Evolutionary conservation across 2,329 filamentous ascomycete genomes (phyloP).

Genomic region (Cordyceps fumosorosea): DNA sequence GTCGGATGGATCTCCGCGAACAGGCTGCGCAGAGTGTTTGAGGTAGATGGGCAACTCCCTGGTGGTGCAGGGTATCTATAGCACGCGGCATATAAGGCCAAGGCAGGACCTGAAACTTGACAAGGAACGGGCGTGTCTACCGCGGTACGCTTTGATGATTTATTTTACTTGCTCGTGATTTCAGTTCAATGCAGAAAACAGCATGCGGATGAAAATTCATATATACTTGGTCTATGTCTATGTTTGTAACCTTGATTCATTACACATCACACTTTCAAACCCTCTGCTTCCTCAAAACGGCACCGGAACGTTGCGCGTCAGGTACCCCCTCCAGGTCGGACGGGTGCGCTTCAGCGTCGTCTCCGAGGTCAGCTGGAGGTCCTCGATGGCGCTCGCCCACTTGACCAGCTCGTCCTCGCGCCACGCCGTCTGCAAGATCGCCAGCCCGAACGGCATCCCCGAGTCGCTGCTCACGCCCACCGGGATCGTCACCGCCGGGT

Average conservation of each 20-base stretch:
- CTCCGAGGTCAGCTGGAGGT: conserved; percentile 39
- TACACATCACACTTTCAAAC: too few relatives aligned
- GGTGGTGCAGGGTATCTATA: too few relatives aligned
- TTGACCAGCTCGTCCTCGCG: conserved; percentile 47
- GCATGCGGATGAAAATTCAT: background rate
- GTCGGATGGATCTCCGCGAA: too few relatives aligned
- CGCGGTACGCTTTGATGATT: too few relatives aligned
- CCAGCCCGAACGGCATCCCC: conserved; percentile 57
- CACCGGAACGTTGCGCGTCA: conserved; percentile 38
- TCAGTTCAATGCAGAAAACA: background rate
- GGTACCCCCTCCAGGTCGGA: conserved; percentile 48
- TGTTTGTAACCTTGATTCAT: background rate
- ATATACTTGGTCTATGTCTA: background rate
- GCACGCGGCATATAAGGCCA: too few relatives aligned
- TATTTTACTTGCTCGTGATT: background rate
- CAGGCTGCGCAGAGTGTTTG: too few relatives aligned
- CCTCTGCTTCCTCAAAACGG: conserved; percentile 18
- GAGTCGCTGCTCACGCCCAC: conserved; percentile 47
- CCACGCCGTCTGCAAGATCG: conserved; percentile 50
- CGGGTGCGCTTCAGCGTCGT: conserved; percentile 40
- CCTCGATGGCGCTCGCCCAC: conserved; percentile 54
- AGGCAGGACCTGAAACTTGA: too few relatives aligned
- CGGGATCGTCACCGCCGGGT: conserved; percentile 65
- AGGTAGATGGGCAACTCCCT: too few relatives aligned
- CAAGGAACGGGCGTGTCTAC: too few relatives aligned